phyloP scores from a whole-genome alignment of 1,284 basidiomycete species.

The Kwoniella shivajii region DNA sequence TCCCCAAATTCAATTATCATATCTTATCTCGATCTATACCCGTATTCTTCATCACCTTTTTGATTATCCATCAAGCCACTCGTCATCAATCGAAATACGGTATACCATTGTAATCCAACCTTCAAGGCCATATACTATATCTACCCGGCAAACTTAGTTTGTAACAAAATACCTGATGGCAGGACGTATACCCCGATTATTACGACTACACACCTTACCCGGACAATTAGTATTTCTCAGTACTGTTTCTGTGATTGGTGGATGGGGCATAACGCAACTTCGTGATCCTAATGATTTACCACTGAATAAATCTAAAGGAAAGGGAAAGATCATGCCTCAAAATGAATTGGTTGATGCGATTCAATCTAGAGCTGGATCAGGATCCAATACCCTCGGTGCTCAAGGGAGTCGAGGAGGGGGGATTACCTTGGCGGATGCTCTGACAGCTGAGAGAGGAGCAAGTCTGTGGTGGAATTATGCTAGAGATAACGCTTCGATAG shows the following conservation, averaged over 20 bases:
- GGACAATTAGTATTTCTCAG: slow-evolving; percentile 12
- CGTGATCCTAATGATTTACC: slow-evolving; percentile 1
- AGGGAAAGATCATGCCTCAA: not conserved
- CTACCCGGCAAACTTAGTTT: too few relatives aligned
- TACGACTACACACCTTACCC: slow-evolving; percentile 11
- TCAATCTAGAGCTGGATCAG: not conserved
- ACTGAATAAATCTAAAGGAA: not conserved
- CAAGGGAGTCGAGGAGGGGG: not conserved
- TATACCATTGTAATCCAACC: too few relatives aligned
- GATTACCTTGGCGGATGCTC: slow-evolving; percentile 38
- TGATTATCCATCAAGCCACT: too few relatives aligned
- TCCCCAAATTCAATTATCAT: not conserved
- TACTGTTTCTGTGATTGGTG: slow-evolving; percentile 9
- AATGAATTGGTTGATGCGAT: slow-evolving; percentile 19
- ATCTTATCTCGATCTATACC: not conserved
- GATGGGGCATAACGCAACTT: slow-evolving; percentile 6
- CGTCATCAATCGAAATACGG: too few relatives aligned
- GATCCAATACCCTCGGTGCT: too few relatives aligned
- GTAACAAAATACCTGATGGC: not conserved
- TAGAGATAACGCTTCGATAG: slow-evolving; percentile 40
- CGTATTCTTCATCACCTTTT: not conserved
- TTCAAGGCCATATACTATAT: too few relatives aligned
- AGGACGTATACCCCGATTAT: slow-evolving; percentile 1
- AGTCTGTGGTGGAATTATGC: slow-evolving; percentile 51
- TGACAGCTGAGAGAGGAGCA: slow-evolving; percentile 43